These are phyloP conservation scores for Hypholoma fasciculare DNA, from an alignment of 768 basidiomycete species.

Conservation along the genomic window DNA sequence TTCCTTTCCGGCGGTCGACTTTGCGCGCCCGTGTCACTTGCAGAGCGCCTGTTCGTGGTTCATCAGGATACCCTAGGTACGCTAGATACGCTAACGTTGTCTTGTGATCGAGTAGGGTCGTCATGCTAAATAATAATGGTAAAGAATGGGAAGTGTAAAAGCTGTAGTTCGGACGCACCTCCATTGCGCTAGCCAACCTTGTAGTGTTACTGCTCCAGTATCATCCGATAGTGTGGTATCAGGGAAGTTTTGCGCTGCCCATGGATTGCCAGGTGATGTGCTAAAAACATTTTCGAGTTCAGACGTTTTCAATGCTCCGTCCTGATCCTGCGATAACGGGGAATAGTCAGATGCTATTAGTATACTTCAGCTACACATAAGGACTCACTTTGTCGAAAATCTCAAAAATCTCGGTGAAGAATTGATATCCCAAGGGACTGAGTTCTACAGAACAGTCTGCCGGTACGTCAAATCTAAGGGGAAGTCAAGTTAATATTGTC, in stretches of 20 bases:
- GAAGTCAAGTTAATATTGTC: neutral
- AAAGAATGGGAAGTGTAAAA: neutral
- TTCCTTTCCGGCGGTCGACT: slow-evolving; percentile 82
- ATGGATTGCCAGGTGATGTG: slow-evolving; percentile 97
- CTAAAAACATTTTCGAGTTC: slow-evolving; percentile 91
- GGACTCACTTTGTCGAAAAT: slow-evolving; percentile 81
- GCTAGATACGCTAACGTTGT: slow-evolving; percentile 93
- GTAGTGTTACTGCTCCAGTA: slow-evolving; percentile 87
- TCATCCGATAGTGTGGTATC: slow-evolving; percentile 89
- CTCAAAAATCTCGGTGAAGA: slow-evolving; percentile 96
- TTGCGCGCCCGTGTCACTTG: slow-evolving; percentile 85
- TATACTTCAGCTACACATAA: neutral
- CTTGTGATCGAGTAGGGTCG: slow-evolving; percentile 91
- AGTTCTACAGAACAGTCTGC: slow-evolving; percentile 94
- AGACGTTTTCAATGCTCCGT: slow-evolving; percentile 81
- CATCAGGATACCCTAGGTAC: slow-evolving; percentile 87
- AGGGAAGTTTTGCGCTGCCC: slow-evolving; percentile 88
- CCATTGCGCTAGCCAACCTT: slow-evolving; percentile 99
- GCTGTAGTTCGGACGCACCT: slow-evolving; percentile 48
- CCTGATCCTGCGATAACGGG: slow-evolving; percentile 68
- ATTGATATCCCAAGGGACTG: slow-evolving; percentile 92
- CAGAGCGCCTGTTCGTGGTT: slow-evolving; percentile 79
- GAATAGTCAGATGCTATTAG: neutral
- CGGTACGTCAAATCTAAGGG: slow-evolving; percentile 84
- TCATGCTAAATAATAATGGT: slow-evolving; percentile 65